These are phyloP conservation scores for Hortiboletus campestris DNA, from an alignment of 768 basidiomycete genomes.

Conservation along the genomic window DNA sequence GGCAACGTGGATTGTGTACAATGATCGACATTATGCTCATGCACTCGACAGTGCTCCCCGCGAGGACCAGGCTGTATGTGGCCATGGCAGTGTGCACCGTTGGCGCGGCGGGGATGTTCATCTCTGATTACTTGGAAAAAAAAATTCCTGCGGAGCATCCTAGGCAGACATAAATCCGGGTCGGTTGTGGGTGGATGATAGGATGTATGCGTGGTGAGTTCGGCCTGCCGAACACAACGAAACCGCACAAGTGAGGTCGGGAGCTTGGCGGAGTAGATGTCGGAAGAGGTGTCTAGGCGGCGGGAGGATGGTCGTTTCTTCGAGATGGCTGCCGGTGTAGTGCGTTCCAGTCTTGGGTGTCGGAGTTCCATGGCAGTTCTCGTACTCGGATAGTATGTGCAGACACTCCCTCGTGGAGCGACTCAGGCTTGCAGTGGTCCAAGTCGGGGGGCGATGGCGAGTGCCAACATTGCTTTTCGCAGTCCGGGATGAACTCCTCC, in stretches of 20 bases:
- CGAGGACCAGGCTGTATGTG: conserved; percentile 50
- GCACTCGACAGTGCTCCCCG: conserved; percentile 45
- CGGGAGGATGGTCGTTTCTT: conserved; percentile 9
- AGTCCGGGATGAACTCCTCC: conserved; percentile 65
- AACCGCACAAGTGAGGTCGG: neutral
- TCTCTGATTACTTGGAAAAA: conserved; percentile 54
- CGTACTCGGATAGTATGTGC: conserved; percentile 8
- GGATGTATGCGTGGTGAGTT: conserved; percentile 5
- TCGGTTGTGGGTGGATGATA: neutral
- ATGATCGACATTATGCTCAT: conserved; percentile 10
- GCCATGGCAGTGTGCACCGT: conserved; percentile 49
- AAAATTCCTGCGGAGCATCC: conserved; percentile 26
- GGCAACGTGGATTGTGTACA: conserved; percentile 26
- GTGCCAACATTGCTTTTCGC: conserved; percentile 61
- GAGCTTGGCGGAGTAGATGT: neutral
- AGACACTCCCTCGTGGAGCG: neutral
- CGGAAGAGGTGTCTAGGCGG: neutral
- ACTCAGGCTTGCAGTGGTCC: neutral
- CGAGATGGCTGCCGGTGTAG: conserved; percentile 23
- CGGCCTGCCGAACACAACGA: conserved; percentile 14
- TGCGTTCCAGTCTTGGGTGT: conserved; percentile 10
- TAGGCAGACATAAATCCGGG: neutral
- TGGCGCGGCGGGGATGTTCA: conserved; percentile 44
- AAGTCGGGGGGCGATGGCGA: conserved; percentile 4
- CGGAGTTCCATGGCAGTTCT: conserved; percentile 26